Base-by-base conservation (phyloP, 176 grass and related monocot genomes). In the Melocanna baccifera region DNA sequence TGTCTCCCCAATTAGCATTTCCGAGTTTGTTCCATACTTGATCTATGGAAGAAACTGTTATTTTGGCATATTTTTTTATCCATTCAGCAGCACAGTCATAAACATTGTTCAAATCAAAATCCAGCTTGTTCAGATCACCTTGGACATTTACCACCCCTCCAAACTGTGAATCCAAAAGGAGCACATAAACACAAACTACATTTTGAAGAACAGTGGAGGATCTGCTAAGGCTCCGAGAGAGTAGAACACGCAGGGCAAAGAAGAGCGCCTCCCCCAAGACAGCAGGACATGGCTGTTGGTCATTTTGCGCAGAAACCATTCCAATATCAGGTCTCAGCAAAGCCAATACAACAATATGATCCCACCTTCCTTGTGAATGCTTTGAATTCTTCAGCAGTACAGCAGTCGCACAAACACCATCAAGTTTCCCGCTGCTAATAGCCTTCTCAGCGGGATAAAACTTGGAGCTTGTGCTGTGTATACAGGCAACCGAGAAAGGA, bases 361-460 rank as follows among this genome's bases (percentile, higher is more conserved):
- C 96, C 96, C 93, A 99, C 73, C 89, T 99, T 32, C 96, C 96
- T 83, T 87, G 87, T 28, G 87, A 91, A 75, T 77, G 80, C 59
- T 82, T 89, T 11, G 37, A 91, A 62, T 78, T 93, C 80, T 95
- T 99, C 41, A 87, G 82, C 36, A 99, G 87, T 46, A 96, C 75
- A 69, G 96, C 91, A 1, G 93, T 94, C 4, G 96, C 96, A 67
- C 96, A 99, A 56, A 95, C 87, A 55, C 93, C 93, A 68, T 92
- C 96, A 20, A 99, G 90, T 76, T 94, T 98, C 14, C 88, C 89
- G 16, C 85, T 92, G 51, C 85, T 86, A 76, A 99, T 94, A 66
- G 96, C 96, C 70, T 92, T 96, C 88, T 99, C 96, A 15, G 96
- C 93, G 12, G 93, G 96, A 85, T 99, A 99, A 69, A 95, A 99